Conservation (phyloP, 2,329 filamentous ascomycete species). For the Diaporthe sp. region DNA sequence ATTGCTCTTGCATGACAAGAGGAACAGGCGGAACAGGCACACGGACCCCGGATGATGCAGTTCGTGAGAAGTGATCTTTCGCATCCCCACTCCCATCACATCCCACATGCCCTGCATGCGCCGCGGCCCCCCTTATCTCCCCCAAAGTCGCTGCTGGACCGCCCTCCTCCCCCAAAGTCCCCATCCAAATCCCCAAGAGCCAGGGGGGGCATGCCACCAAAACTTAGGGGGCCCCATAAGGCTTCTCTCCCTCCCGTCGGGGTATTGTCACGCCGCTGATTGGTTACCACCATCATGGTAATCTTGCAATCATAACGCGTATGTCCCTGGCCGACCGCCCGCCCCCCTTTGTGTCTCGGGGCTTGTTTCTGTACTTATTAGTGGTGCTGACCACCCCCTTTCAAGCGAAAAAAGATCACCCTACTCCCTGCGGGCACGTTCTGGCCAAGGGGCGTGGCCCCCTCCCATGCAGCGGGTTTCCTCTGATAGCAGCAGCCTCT, state of each 20-base stretch:
- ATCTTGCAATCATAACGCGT: slow-evolving; percentile 5
- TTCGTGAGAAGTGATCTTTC: not conserved
- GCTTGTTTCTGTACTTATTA: not conserved
- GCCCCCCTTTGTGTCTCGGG: slow-evolving; percentile 1
- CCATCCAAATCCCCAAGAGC: not conserved
- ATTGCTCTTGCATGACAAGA: not conserved
- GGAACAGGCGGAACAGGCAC: not conserved
- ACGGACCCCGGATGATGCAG: not conserved
- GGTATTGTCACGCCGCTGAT: not conserved
- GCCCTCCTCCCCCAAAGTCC: too few species aligned
- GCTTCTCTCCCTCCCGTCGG: slow-evolving; percentile 14
- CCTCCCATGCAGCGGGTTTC: not conserved
- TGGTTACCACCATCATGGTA: slow-evolving; percentile 27
- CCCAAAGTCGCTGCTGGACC: too few species aligned
- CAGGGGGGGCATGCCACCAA: not conserved
- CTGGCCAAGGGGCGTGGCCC: not conserved
- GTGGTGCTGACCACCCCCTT: not conserved
- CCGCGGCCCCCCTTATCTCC: not conserved
- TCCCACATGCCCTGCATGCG: slow-evolving; percentile 9
- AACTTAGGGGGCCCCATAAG: not conserved
- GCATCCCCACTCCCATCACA: slow-evolving; percentile 12
- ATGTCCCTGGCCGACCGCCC: not conserved
- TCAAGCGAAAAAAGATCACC: not conserved
- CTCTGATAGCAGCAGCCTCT: not conserved
- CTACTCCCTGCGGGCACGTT: not conserved